These are phyloP conservation scores for Gynostemma pentaphyllum DNA, from an alignment of 306 rosid species.

Conservation along the genomic window DNA sequence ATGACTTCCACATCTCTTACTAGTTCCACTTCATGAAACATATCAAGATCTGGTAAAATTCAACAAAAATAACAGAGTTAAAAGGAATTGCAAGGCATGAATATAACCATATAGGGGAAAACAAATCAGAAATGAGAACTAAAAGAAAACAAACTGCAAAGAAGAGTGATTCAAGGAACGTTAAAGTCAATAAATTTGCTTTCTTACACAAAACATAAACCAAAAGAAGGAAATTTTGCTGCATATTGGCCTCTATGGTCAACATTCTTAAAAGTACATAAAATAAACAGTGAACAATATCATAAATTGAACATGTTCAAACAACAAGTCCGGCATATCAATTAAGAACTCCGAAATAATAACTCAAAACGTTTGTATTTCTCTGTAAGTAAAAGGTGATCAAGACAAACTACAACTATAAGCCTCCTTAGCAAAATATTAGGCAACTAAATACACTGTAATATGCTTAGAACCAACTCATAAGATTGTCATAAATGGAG, in stretches of 20 bases:
- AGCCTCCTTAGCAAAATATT: too few relatives aligned
- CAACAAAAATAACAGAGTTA: conserved; percentile 4
- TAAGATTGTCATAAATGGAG: too few relatives aligned
- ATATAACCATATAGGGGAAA: neutral
- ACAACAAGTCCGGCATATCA: too few relatives aligned
- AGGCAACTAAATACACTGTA: too few relatives aligned
- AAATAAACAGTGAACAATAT: neutral
- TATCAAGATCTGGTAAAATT: conserved; percentile 11
- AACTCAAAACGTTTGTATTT: too few relatives aligned
- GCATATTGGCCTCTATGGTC: neutral
- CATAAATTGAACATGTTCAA: too few relatives aligned
- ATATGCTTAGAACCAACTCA: too few relatives aligned
- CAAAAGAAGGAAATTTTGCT: neutral
- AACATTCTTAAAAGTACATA: neutral
- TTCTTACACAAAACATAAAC: neutral
- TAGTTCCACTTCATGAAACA: conserved; percentile 30
- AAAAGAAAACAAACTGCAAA: neutral
- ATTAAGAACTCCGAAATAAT: too few relatives aligned
- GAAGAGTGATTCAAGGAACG: neutral
- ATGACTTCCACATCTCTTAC: conserved; percentile 16
- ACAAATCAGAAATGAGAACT: neutral
- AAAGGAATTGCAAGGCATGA: neutral
- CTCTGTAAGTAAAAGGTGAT: too few relatives aligned
- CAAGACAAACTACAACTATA: too few relatives aligned
- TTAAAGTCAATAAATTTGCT: neutral